These are phyloP conservation scores for Quercus lobata DNA, from an alignment of 331 rosid genomes.

Conservation along the genomic window DNA sequence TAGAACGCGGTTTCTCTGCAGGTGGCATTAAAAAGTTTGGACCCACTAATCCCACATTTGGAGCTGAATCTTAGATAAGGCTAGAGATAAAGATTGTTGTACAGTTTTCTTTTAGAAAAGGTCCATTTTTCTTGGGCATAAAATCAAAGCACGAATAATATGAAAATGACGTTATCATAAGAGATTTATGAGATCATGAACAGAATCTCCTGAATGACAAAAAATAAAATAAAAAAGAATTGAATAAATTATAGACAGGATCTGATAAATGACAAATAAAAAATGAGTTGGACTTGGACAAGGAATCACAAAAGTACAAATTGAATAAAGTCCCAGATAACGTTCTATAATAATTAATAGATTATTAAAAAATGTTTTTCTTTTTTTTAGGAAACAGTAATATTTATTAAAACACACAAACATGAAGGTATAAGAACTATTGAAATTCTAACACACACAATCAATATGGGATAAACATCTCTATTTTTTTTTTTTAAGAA, in stretches of 20 bases:
- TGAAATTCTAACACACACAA: too few relatives aligned
- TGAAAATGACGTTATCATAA: not conserved
- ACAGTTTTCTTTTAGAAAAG: not conserved
- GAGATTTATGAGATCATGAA: not conserved
- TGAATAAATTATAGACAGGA: not conserved
- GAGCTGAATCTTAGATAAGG: slow-evolving; percentile 25
- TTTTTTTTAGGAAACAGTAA: too few relatives aligned
- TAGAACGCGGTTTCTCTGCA: slow-evolving; percentile 60
- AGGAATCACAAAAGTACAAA: not conserved
- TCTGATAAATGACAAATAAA: not conserved
- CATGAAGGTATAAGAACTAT: accelerated
- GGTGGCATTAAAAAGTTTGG: slow-evolving; percentile 33
- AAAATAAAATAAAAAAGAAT: not conserved
- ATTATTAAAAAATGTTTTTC: too few relatives aligned
- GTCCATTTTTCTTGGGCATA: not conserved
- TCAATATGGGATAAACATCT: accelerated
- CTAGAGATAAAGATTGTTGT: not conserved
- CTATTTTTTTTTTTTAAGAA: too few relatives aligned
- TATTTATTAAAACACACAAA: too few relatives aligned
- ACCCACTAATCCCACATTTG: slow-evolving; percentile 28
- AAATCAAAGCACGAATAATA: not conserved
- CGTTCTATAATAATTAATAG: too few relatives aligned
- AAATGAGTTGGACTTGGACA: not conserved
- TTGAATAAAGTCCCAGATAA: not conserved
- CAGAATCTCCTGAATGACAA: not conserved